Percentiles rank a stretch among this genome's conserved stretches.
Conservation (phyloP, 2,329 filamentous ascomycete species). For the Pyrenophora seminiperda region DNA sequence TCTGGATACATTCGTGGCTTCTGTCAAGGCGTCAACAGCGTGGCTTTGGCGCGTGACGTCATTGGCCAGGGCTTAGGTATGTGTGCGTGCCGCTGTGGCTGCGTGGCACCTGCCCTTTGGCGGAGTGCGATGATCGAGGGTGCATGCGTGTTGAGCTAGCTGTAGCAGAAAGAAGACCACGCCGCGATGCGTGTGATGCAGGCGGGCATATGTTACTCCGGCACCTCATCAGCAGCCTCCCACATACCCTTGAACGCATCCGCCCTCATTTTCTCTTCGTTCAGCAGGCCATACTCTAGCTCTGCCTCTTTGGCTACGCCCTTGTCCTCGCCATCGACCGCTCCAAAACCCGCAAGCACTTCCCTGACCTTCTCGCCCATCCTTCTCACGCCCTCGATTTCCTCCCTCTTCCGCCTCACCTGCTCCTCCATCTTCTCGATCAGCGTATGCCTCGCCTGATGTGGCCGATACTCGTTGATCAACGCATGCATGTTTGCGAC, state of each 20-base stretch:
- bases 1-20: no score
- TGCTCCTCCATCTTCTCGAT: constrained; percentile 89
- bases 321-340: constrained; percentile 15
- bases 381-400: constrained; percentile 71
- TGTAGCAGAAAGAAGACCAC: no score
- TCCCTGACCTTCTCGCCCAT: constrained; percentile 74
- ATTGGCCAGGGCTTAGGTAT: no score
- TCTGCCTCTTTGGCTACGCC: constrained; percentile 7
- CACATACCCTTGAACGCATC: constrained; percentile 44
- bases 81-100: no score
- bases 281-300: constrained; percentile 18
- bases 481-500: constrained; percentile 92
- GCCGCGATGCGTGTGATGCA: no score
- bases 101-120: no score
- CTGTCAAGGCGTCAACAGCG: no score
- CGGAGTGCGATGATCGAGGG: no score
- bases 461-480: constrained; percentile 91
- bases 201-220: constrained; percentile 18
- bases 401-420: constrained; percentile 70
- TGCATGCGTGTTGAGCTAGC: no score
- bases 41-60: no score
- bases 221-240: constrained; percentile 44
- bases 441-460: constrained; percentile 86
- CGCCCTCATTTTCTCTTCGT: constrained; percentile 22
- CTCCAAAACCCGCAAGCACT: constrained; percentile 70